These are phyloP conservation scores for Didymosphaeria variabile DNA, from an alignment of 2,329 filamentous ascomycete species.

Conservation along the genomic window DNA sequence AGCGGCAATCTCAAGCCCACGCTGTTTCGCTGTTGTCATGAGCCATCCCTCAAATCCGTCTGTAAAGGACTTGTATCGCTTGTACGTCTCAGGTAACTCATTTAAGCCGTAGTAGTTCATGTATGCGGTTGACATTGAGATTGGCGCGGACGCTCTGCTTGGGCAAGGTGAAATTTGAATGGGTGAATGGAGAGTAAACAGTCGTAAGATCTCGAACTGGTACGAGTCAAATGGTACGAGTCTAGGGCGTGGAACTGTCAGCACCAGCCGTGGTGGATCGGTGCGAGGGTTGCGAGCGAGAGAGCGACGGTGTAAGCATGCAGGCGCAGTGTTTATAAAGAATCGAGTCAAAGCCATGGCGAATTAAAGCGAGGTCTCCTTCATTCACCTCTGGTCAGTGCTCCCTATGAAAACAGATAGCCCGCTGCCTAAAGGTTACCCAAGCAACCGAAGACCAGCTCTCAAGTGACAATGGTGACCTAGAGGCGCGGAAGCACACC, in stretches of 20 bases:
- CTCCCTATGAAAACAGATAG: not conserved
- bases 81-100: conserved; percentile 29
- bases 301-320: not conserved
- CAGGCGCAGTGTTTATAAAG: not conserved
- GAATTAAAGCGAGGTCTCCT: not conserved
- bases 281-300: not conserved
- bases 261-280: not conserved
- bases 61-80: conserved; percentile 27
- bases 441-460: not conserved
- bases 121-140: not conserved
- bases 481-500: not conserved
- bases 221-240: not conserved
- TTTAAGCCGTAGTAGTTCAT: conserved; percentile 29
- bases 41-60: conserved; percentile 29
- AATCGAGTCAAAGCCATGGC: not conserved
- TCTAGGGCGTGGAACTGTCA: not conserved
- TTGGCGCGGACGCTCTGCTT: not conserved
- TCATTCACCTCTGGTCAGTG: not conserved
- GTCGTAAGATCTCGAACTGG: not conserved
- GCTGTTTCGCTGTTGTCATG: conserved; percentile 20
- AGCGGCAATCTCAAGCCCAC: conserved; percentile 23
- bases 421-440: not conserved
- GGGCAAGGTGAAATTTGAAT: not conserved
- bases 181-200: not conserved
- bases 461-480: not conserved